A percentile compares a stretch with the other conserved stretches of the same genome.
phyloP scores from a whole-genome alignment of 2,329 filamentous ascomycete genomes.

The Alternaria arborescens region DNA sequence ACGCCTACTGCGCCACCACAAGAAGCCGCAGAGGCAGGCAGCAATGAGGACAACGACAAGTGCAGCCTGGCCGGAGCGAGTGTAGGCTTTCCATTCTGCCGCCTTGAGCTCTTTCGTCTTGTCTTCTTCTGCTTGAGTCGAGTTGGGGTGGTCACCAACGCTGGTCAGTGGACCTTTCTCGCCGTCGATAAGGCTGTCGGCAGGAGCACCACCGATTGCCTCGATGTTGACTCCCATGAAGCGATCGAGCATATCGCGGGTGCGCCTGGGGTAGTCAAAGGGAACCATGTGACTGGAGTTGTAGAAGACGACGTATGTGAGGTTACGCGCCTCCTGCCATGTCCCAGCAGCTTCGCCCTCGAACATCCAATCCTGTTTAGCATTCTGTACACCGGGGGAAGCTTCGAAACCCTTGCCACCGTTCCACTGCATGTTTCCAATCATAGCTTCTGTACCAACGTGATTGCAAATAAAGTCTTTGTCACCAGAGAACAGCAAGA shows the following conservation, averaged over 20 bases:
- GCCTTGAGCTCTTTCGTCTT: slow-evolving; percentile 79
- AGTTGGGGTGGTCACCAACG: slow-evolving; percentile 77
- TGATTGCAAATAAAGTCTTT: slow-evolving; percentile 98
- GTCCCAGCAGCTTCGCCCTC: slow-evolving; percentile 88
- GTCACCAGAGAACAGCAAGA: slow-evolving; percentile 90
- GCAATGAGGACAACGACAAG: slow-evolving; percentile 81
- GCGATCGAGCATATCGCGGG: slow-evolving; percentile 94
- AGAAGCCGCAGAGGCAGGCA: slow-evolving; percentile 77
- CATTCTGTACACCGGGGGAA: slow-evolving; percentile 86
- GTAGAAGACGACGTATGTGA: slow-evolving; percentile 95
- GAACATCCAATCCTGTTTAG: slow-evolving; percentile 93
- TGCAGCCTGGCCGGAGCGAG: slow-evolving; percentile 84
- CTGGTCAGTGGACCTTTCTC: slow-evolving; percentile 81
- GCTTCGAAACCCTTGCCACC: slow-evolving; percentile 90
- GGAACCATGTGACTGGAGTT: slow-evolving; percentile 99
- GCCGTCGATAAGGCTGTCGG: slow-evolving; percentile 83
- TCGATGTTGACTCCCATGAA: slow-evolving; percentile 94
- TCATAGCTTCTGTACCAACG: slow-evolving; percentile 88
- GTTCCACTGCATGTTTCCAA: slow-evolving; percentile 90
- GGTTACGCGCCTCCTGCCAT: slow-evolving; percentile 92
- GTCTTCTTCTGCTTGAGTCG: slow-evolving; percentile 70
- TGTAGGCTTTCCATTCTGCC: slow-evolving; percentile 89
- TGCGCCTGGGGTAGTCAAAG: slow-evolving; percentile 86
- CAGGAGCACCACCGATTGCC: slow-evolving; percentile 80
- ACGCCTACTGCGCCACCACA: slow-evolving; percentile 64